These are phyloP conservation scores for Wickerhamiella sergipiensis DNA, from an alignment of 805 yeast genomes.

Conservation along the genomic window DNA sequence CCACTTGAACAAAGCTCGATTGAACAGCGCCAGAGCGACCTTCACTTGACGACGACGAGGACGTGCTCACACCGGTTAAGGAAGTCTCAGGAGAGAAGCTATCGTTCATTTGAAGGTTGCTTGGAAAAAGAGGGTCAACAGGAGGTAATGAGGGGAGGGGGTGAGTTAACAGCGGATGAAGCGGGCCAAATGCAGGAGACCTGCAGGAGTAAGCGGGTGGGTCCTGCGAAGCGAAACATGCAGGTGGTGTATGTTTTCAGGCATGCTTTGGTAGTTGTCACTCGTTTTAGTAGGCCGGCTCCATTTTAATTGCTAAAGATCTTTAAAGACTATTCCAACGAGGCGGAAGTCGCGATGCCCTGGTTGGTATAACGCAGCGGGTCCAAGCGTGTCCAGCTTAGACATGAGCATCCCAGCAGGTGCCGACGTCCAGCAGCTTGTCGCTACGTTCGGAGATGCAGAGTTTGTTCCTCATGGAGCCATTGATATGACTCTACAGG, in stretches of 20 bases:
- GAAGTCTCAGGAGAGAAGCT: too few relatives aligned
- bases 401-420: conserved; percentile 3
- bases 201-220: neutral
- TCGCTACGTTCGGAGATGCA: conserved; percentile 16
- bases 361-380: too few relatives aligned
- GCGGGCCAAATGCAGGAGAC: neutral
- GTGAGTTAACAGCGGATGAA: neutral
- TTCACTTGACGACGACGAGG: neutral
- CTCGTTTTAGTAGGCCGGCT: too few relatives aligned
- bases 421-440: conserved; percentile 10
- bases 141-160: too few relatives aligned
- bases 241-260: too few relatives aligned
- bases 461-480: conserved; percentile 21
- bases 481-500: conserved; percentile 16
- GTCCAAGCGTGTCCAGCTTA: too few relatives aligned
- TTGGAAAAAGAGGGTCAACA: too few relatives aligned
- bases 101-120: too few relatives aligned
- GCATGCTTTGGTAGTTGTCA: too few relatives aligned
- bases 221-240: neutral
- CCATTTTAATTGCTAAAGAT: too few relatives aligned
- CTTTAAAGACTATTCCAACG: too few relatives aligned
- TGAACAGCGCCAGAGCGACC: neutral
- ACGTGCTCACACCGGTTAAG: neutral
- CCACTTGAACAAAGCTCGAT: neutral
- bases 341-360: too few relatives aligned